Base-by-base conservation (phyloP, 768 basidiomycete genomes). In the Daedalea quercina region DNA sequence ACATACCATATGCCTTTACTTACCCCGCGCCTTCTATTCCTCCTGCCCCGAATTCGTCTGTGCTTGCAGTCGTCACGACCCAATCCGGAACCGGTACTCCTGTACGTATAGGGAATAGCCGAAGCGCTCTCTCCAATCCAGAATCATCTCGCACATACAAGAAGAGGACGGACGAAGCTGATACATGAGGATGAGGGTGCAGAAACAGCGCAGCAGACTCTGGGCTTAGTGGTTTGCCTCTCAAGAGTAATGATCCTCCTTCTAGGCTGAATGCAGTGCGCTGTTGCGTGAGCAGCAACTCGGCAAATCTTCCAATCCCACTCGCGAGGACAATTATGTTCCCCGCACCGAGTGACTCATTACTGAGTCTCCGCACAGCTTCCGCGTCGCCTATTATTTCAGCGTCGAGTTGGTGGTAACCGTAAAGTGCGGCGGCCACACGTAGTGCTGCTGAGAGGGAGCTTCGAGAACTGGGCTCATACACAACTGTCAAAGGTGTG, bases 101-200 rank as follows among this genome's bases (percentile, higher is more conserved):
- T 1, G 92, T 95, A 19, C 93, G 80, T 23, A 90, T 78, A 3
- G 93, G 92, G 62, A 94, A 87, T n/a, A 93, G 68, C 43, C 86
- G 77, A 1, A 76, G 65, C 1, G 77, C 81, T 50, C 82, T 73
- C 65, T 94, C 93, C 3, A 91, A 70, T 2, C 83, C 84, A 1
- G 65, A 58, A 0, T 60, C 57, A 56, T 84, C 81, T 3, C 78
- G 77, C 15, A 79, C 81, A 13, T 83, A 69, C 23, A 93, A 67
- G 58, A 91, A 81, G 7, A 91, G 66, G 37, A 70, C 64, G 6
- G 73, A 58, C 63, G 72, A 53, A 52, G 56, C 47, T 33, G 57
- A 6, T 20, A 67, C 55, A 23, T 56, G 52, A 9, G 83, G 81
- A 67, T 86, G 85, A 15, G 84, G 84, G 57, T 88, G 84, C 6